Base-by-base conservation (phyloP, 2,329 filamentous ascomycete genomes). In the Fusarium torulosum region DNA sequence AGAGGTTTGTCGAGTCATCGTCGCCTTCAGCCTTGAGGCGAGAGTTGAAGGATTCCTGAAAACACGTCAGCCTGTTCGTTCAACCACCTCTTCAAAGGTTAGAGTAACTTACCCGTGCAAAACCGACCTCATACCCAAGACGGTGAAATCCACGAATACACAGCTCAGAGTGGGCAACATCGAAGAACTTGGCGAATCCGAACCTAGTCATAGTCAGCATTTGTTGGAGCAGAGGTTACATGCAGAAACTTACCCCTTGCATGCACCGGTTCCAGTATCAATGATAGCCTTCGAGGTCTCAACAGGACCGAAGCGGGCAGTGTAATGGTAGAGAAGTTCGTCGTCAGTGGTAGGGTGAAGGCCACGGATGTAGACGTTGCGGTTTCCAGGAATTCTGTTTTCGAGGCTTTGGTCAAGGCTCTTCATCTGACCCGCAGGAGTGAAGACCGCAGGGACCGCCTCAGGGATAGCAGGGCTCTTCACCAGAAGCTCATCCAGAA, bases 241-340 rank as follows among this genome's bases (percentile, higher is more conserved):
- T 10, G 3, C n/a, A 53, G 13, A 31, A 31, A 81, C 86, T 74
- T 82, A 97, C 96, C 96, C 96, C 82, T 99, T 99, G 88, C 96
- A 99, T 67, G 94, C 90, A 62, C 94, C 93, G 47, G 93, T 97
- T 71, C 91, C 90, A 52, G 94, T 91, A 81, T 99, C 96, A 75
- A 99, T 97, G 81, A 99, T 99, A 15, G 96, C 96, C 85, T 99
- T 99, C 75, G 94, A 97, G 69, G 94, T 97, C 81, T 97, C 93
- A 59, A 99, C 96, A 63, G 91, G 90, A 41, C 96, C 96, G 76
- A 98, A 99, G 50, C 95, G 92, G 71, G 88, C 85, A 42, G 95
- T 91, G 81, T 96, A 98, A 42, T 85, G 85, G 72, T 91, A 87
- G 19, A 99, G 84, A 76, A 96, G 90, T 49, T 96, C 92, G 75